Evolutionary conservation across 2,329 filamentous ascomycete species (phyloP).

Genomic region (Cyphellophora europaea): DNA sequence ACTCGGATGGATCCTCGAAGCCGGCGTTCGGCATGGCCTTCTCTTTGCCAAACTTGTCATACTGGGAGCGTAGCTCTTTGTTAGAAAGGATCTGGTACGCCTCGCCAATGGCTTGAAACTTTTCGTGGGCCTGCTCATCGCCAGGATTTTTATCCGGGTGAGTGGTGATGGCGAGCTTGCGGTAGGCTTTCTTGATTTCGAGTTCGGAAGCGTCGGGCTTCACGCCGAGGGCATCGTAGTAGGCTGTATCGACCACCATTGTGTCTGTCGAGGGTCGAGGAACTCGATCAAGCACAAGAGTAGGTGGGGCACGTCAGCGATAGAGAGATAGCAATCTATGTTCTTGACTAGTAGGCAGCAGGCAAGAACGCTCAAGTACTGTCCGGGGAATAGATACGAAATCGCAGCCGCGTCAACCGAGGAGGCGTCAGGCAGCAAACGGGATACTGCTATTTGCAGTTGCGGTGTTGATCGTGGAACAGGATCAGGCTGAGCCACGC

Average conservation of each 20-base stretch:
- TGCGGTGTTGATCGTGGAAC: no score
- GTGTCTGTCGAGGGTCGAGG: no score
- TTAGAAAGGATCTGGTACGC: constrained; percentile 76
- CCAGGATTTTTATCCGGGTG: constrained; percentile 87
- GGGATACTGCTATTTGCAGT: no score
- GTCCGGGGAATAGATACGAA: no score
- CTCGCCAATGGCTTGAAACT: constrained; percentile 77
- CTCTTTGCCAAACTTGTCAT: constrained; percentile 97
- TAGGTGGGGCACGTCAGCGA: no score
- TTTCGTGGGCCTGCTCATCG: constrained; percentile 84
- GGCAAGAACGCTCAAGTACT: no score
- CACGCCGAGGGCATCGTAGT: constrained; percentile 82
- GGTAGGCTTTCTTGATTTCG: constrained; percentile 95
- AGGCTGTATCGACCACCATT: constrained; percentile 83
- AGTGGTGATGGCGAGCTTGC: constrained; percentile 72
- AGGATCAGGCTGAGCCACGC: no score
- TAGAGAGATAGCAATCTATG: no score
- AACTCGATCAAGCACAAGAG: no score
- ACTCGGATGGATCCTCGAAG: constrained; percentile 92
- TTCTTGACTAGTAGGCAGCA: no score
- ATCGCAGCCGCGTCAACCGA: no score
- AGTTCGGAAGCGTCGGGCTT: constrained; percentile 75
- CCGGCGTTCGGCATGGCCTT: constrained; percentile 81
- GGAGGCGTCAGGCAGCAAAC: no score
- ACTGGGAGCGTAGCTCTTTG: constrained; percentile 74